Evolutionary conservation across 805 yeast genomes (phyloP).

Genomic region (Kazachstania taianensis): DNA sequence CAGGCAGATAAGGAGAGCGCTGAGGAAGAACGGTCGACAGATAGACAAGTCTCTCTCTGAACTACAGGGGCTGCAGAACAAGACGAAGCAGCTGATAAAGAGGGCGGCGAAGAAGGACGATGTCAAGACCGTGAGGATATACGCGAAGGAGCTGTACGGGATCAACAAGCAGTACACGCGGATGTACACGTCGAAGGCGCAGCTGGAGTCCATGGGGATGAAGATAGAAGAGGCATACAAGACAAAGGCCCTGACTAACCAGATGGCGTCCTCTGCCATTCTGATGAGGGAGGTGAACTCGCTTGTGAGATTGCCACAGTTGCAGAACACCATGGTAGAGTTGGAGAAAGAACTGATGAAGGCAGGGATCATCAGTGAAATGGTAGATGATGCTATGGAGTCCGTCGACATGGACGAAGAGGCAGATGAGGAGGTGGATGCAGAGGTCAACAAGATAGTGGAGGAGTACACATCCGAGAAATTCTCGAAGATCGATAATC

Average conservation of each 20-base stretch:
- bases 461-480: constrained; percentile 36
- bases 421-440: constrained; percentile 55
- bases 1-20: constrained; percentile 62
- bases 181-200: constrained; percentile 72
- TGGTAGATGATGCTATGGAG: constrained; percentile 88
- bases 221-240: constrained; percentile 89
- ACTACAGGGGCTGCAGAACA: constrained; percentile 55
- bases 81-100: constrained; percentile 69
- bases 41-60: constrained; percentile 57
- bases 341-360: constrained; percentile 79
- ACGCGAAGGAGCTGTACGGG: constrained; percentile 73
- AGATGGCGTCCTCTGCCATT: constrained; percentile 65
- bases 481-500: constrained; percentile 29
- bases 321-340: constrained; percentile 75
- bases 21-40: constrained; percentile 78
- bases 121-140: constrained; percentile 58
- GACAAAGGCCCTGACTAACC: constrained; percentile 69
- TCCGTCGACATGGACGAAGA: constrained; percentile 39
- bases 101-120: constrained; percentile 71
- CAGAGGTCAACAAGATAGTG: constrained; percentile 56
- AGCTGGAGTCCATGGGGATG: constrained; percentile 75
- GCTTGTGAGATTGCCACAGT: constrained; percentile 66
- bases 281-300: constrained; percentile 85
- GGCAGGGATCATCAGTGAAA: constrained; percentile 81
- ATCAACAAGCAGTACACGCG: constrained; percentile 65